phyloP scores from a whole-genome alignment of 805 yeast genomes.

The Candida hispaniensis region DNA sequence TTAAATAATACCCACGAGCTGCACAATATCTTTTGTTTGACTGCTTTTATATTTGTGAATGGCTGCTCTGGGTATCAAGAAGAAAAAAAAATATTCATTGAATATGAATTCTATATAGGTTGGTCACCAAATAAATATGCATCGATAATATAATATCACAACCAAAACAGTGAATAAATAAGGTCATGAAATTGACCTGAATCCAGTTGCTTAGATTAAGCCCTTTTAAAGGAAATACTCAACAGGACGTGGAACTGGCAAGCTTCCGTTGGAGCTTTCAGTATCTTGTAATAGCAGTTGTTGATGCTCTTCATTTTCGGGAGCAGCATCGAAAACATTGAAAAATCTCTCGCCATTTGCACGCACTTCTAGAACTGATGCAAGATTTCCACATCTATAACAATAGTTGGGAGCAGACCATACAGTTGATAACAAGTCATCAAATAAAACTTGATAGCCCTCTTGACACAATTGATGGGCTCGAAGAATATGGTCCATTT shows the following conservation, averaged over 20 bases:
- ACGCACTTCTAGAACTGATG: constrained; percentile 86
- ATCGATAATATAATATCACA: too few species aligned
- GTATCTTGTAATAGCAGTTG: constrained; percentile 23
- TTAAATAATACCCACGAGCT: too few species aligned
- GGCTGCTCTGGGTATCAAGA: too few species aligned
- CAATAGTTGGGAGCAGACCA: constrained; percentile 99
- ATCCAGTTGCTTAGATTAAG: too few species aligned
- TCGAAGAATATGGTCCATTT: constrained; percentile 69
- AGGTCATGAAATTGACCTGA: too few species aligned
- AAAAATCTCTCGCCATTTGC: constrained; percentile 59
- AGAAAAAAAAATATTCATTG: too few species aligned
- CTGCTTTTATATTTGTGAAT: too few species aligned
- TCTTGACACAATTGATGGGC: constrained; percentile 97
- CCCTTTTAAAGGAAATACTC: constrained; percentile 12
- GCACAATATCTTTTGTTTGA: too few species aligned
- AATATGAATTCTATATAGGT: too few species aligned
- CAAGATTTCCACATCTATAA: constrained; percentile 92
- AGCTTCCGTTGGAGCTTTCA: constrained; percentile 16
- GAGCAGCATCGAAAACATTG: constrained; percentile 95
- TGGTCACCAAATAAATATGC: too few species aligned
- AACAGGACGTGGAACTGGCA: constrained; percentile 12
- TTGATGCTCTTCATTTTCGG: constrained; percentile 65
- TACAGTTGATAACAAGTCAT: constrained; percentile 84
- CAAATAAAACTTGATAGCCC: constrained; percentile 87
- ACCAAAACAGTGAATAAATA: too few species aligned